Base-by-base conservation (phyloP, 495 filamentous ascomycete species). In the Eremomyces bilateralis region DNA sequence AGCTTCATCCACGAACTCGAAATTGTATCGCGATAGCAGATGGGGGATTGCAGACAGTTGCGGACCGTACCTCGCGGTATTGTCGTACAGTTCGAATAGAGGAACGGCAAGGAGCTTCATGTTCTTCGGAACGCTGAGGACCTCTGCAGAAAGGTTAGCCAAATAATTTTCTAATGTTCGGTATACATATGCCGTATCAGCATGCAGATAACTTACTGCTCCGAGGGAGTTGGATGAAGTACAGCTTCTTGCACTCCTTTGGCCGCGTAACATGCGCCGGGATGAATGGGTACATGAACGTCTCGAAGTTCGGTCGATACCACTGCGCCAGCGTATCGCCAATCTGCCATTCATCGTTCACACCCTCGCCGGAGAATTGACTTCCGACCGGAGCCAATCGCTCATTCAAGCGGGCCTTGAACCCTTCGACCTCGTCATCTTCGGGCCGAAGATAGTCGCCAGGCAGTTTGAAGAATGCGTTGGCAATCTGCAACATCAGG, bases 201-300 rank as follows among this genome's bases (percentile, higher is more conserved):
- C 24, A 13, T 6, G 13, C 24, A 27, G 24, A 27, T 11, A 18
- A 19, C 76, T 20, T 65, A 92, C 84, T 95, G 40, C 76, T 82
- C 52, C 79, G 67, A 0, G 88, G 88, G 15, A 97, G 57, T 55
- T 92, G 78, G 33, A 97, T 92, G 36, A 95, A 80, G 53, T 94
- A 97, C 32, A 94, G 62, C 67, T 97, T 97, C 65, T 97, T 97
- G 62, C 84, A 93, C 64, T 97, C 88, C 63, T 94, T 97, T 13
- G 88, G 88, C 28, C 90, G 66, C 5, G 88, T 92, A 38, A 92
- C 78, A 54, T 97, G 88, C 13, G 82, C 78, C 4, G 88, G 88
- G 29, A 93, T 71, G 56, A 91, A 97, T 0, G 88, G 88, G 53
- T 97, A 97, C 88, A 94, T 94, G 62, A 94, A 95, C 1, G 88